Conservation (phyloP, 345 rosid species). For the Physaria fendleri region DNA sequence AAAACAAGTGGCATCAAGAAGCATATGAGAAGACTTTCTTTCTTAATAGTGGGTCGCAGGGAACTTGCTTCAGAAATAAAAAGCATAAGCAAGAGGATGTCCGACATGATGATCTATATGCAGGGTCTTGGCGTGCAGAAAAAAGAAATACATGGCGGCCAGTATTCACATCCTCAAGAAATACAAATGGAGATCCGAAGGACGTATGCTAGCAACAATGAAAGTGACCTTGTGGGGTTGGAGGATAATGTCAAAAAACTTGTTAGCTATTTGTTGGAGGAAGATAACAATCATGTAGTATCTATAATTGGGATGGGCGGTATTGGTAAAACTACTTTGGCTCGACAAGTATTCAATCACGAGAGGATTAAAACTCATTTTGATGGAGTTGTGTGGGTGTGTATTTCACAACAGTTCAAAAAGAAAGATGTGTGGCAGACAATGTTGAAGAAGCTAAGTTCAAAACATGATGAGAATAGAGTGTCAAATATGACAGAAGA, state of each 20-base stretch:
- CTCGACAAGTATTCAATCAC: slow-evolving; percentile 22
- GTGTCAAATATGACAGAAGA: slow-evolving; percentile 3
- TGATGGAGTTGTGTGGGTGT: slow-evolving; percentile 28
- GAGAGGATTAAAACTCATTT: slow-evolving; percentile 13
- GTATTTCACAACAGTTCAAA: slow-evolving; percentile 31
- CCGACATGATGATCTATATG: background rate
- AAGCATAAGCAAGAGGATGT: background rate
- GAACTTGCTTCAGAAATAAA: background rate
- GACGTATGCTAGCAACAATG: slow-evolving; percentile 14
- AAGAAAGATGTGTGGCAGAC: slow-evolving; percentile 20
- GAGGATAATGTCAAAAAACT: slow-evolving; percentile 16
- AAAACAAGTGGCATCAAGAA: background rate
- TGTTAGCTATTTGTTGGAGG: slow-evolving; percentile 10
- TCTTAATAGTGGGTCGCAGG: background rate
- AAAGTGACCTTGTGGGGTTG: slow-evolving; percentile 32
- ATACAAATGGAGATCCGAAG: background rate
- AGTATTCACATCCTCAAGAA: background rate
- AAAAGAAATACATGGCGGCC: background rate
- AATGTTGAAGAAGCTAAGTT: slow-evolving; percentile 16
- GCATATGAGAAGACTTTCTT: background rate
- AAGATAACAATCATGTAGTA: slow-evolving; percentile 13
- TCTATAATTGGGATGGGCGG: slow-evolving; percentile 46
- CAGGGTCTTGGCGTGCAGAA: background rate
- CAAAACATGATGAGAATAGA: background rate
- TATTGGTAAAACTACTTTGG: slow-evolving; percentile 41